Conservation (phyloP, 176 grass and related monocot species). For the Phoenix roebelenii region DNA sequence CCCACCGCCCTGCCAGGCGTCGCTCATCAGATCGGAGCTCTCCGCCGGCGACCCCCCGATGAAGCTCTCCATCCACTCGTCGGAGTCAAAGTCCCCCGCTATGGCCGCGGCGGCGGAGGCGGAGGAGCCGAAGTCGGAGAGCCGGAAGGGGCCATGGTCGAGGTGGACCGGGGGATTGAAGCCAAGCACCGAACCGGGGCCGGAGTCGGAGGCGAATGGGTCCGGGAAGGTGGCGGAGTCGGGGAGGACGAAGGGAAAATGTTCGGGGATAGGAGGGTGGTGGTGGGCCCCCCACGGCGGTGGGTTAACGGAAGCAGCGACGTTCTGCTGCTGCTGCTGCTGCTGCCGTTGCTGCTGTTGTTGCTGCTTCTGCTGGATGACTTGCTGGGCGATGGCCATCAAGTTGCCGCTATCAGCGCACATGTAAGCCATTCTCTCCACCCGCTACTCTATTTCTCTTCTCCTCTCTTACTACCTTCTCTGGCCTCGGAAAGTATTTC, state of each 20-base stretch:
- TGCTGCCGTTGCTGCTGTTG: slow-evolving; percentile 55
- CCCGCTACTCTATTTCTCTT: neutral
- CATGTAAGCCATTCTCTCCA: slow-evolving; percentile 78
- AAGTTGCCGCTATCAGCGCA: slow-evolving; percentile 98
- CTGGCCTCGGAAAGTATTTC: too few species aligned
- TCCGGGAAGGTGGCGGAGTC: slow-evolving; percentile 9
- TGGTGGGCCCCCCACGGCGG: slow-evolving; percentile 14
- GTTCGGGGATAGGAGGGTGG: slow-evolving; percentile 21
- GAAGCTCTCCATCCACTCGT: slow-evolving; percentile 98
- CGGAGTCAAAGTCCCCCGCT: slow-evolving; percentile 58
- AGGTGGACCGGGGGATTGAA: neutral
- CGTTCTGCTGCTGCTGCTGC: slow-evolving; percentile 33
- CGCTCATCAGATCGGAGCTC: slow-evolving; percentile 4
- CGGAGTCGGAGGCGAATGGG: slow-evolving; percentile 4
- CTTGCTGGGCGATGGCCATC: slow-evolving; percentile 99
- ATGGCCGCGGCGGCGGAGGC: slow-evolving; percentile 12
- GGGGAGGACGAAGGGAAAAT: slow-evolving; percentile 25
- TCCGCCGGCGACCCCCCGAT: slow-evolving; percentile 44
- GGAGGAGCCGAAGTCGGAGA: slow-evolving; percentile 33
- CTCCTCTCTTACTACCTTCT: neutral
- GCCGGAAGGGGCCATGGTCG: slow-evolving; percentile 10
- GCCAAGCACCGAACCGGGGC: neutral
- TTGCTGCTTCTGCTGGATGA: slow-evolving; percentile 92
- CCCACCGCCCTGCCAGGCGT: slow-evolving; percentile 1
- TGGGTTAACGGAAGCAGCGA: slow-evolving; percentile 2